Evolutionary conservation across 768 basidiomycete genomes (phyloP), one percentile per base, ranked within the genome.

Genomic region (Auriscalpium vulgare): DNA sequence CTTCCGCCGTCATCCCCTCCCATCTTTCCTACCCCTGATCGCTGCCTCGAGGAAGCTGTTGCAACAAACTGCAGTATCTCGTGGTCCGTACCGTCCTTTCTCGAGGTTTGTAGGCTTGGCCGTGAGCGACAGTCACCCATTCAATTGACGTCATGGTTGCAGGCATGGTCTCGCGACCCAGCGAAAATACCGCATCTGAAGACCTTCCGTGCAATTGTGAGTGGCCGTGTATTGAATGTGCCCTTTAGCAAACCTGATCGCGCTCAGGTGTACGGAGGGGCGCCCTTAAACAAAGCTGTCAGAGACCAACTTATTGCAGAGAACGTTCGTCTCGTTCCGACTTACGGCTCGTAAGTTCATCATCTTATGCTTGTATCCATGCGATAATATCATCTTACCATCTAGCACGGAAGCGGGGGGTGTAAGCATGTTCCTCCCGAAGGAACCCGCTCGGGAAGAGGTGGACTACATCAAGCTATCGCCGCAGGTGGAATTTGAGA

Each of bases 31-130:
- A 68, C 67, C 3, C 64, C 69, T 1, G 65, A 64, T 8, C 57
- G 37, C 35, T 47, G 69, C 1, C 61, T 68, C 19, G 45, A 62
- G 7, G 64, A 57, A 11, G 54, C 60, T 10, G 59, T 56, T 37
- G 59, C 52, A 17, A 66, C 67, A 8, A 38, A 56, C 4, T 65
- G 58, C 51, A 65, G 67, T 47, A 38, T 66, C 13, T 52, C 66
- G 35, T 66, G 68, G 21, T 64, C 59, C 50, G 67, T 69, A 6
- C 70, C 70, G 1, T 54, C 60, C 14, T 66, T 69, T 43, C 59
- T 68, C 46, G 70, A 71, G 63, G 70, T 70, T 44, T 8, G 58
- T 21, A 14, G 14, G n/a, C 11, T 38, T 10, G 47, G 7, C 13
- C 17, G 10, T 36, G 17, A 29, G 23, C 38, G n/a, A 11, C 50